A percentile compares a stretch with the other conserved stretches of the same genome.
Conservation (phyloP, 2,329 filamentous ascomycete species). For the Sclerotinia trifoliorum region DNA sequence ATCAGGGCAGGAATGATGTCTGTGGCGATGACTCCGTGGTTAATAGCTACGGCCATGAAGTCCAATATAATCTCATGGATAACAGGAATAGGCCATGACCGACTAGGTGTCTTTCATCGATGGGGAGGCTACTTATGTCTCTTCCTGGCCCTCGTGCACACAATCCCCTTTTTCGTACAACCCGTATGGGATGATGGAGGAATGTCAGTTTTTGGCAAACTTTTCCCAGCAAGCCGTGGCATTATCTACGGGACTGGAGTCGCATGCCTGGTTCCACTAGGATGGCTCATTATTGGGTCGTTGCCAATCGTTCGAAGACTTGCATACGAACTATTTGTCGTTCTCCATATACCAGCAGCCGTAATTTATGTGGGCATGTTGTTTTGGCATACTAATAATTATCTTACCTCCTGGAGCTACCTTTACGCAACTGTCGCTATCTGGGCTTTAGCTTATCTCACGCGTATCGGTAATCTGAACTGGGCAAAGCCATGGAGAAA, state of each 20-base stretch:
- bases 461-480: constrained; percentile 82
- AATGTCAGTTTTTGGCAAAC: constrained; percentile 64
- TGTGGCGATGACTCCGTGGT: constrained; percentile 89
- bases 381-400: constrained; percentile 97
- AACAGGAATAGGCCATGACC: constrained; percentile 88
- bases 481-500: constrained; percentile 79
- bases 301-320: constrained; percentile 72
- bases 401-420: constrained; percentile 85
- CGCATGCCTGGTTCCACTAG: constrained; percentile 75
- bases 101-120: constrained; percentile 88
- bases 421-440: constrained; percentile 78
- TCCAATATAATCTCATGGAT: constrained; percentile 80
- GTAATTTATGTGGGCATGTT: constrained; percentile 78
- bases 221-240: constrained; percentile 64
- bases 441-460: constrained; percentile 71
- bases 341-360: constrained; percentile 78
- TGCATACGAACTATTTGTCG: constrained; percentile 83
- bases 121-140: constrained; percentile 88
- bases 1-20: constrained; percentile 89
- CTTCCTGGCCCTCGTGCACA: constrained; percentile 79
- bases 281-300: constrained; percentile 82
- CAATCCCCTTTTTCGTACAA: constrained; percentile 84
- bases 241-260: constrained; percentile 84
- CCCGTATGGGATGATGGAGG: constrained; percentile 81
- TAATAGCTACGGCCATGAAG: constrained; percentile 85